Base-by-base conservation (phyloP, 768 basidiomycete genomes). In the Calocybe cyanea region DNA sequence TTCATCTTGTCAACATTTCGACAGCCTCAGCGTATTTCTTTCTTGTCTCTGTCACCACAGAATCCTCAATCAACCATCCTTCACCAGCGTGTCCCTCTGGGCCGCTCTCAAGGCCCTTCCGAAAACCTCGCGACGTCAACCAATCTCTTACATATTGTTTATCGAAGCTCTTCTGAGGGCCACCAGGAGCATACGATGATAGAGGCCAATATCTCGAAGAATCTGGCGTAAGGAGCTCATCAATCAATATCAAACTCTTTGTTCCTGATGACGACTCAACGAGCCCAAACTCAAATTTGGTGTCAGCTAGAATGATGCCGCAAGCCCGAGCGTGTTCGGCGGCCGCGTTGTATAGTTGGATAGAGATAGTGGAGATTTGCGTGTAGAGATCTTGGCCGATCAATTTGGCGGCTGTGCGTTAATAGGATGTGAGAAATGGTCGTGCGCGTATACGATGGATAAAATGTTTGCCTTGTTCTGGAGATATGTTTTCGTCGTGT, bases 271-370 rank as follows among this genome's bases (percentile, higher is more conserved):
- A 38, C n/a, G 39, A 51, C n/a, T 69, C 71, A 38, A 92, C 58
- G 35, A 97, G 78, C 4, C 96, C 96, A 59, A 99, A 99, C 68
- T 98, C 96, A 64, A 98, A 97, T 63, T 99, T 99, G 32, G 94
- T 98, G 65, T 99, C 95, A 18, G 93, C 96, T 35, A 99, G 83
- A 57, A 98, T 96, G 46, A 98, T 73, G 14, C 92, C 94, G 4
- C 81, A 77, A 5, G 77, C 72, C 20, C 71, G 67, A 7, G 92
- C 89, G 57, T 91, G 80, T 20, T 71, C 77, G 0, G 90, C 81
- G 2, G 93, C 94, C 32, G 80, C 73, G 32, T 70, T 72, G 70
- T 92, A 92, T 1, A 92, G 68, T 47, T 73, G 66, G 4, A 93
- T 55, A 1, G 90, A 76, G 1, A 72, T 70, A 13, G 60, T 49